Conservation (phyloP, 371 early-diverging fungal genomes). For the Fennellomyces sp. region DNA sequence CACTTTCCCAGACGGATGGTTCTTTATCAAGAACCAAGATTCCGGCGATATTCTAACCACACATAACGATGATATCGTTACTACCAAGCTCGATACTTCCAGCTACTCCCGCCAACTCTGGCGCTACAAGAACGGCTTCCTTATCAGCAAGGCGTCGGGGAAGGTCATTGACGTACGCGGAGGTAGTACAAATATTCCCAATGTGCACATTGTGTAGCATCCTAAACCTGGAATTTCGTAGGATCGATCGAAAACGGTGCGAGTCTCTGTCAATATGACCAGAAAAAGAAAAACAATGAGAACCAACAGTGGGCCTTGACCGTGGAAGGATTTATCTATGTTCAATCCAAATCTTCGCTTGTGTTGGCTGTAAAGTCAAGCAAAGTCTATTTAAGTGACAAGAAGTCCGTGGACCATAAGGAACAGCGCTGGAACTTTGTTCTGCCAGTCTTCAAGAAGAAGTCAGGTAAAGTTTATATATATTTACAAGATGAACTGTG, state of each 20-base stretch:
- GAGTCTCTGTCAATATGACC: slow-evolving; percentile 40
- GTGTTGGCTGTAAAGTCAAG: slow-evolving; percentile 29
- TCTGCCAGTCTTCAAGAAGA: slow-evolving; percentile 51
- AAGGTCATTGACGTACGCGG: slow-evolving; percentile 63
- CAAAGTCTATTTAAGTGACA: slow-evolving; percentile 28
- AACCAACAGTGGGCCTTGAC: slow-evolving; percentile 48
- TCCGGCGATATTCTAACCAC: slow-evolving; percentile 51
- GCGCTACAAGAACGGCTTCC: slow-evolving; percentile 55
- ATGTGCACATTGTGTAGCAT: too few relatives aligned
- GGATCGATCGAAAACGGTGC: slow-evolving; percentile 35
- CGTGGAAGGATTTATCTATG: slow-evolving; percentile 36
- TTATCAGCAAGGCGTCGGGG: slow-evolving; percentile 58
- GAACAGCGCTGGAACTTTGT: slow-evolving; percentile 56
- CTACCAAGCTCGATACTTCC: slow-evolving; percentile 47
- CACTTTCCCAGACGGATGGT: slow-evolving; percentile 61
- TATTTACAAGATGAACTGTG: not conserved
- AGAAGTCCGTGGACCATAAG: slow-evolving; percentile 30
- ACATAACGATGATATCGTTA: slow-evolving; percentile 43
- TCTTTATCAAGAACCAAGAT: slow-evolving; percentile 65
- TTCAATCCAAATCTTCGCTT: slow-evolving; percentile 22
- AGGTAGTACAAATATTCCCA: slow-evolving; percentile 34
- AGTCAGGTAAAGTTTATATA: slow-evolving; percentile 21
- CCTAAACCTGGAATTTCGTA: too few relatives aligned
- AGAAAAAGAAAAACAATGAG: slow-evolving; percentile 31
- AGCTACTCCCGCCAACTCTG: slow-evolving; percentile 60